Conservation (phyloP, 106 monocot species). For the Apostasia shenzhenica region DNA sequence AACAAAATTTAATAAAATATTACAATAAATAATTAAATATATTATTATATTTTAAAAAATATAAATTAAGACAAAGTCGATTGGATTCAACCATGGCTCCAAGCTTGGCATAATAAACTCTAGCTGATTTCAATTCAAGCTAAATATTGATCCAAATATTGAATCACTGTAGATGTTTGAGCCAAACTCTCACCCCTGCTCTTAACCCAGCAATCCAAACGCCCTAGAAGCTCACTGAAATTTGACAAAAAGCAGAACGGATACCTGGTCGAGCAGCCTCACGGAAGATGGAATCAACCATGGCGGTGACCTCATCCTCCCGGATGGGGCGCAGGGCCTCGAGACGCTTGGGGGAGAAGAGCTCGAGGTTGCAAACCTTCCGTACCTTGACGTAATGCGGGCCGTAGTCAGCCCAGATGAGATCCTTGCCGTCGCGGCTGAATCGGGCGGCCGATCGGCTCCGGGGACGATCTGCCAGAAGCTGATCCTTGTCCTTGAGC, state of each 20-base stretch:
- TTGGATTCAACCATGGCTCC: too few relatives aligned
- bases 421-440: slow-evolving; percentile 72
- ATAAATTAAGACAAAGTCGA: too few relatives aligned
- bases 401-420: slow-evolving; percentile 95
- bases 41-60: too few relatives aligned
- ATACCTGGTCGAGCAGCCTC: slow-evolving; percentile 44
- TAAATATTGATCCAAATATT: too few relatives aligned
- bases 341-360: slow-evolving; percentile 73
- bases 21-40: too few relatives aligned
- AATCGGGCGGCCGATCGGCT: slow-evolving; percentile 67
- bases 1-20: too few relatives aligned
- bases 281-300: slow-evolving; percentile 72
- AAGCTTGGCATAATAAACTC: too few relatives aligned
- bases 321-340: slow-evolving; percentile 77
- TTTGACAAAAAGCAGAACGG: background rate
- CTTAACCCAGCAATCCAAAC: too few relatives aligned
- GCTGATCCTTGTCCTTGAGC: slow-evolving; percentile 86
- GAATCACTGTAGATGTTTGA: too few relatives aligned
- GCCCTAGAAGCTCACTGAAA: too few relatives aligned
- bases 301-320: slow-evolving; percentile 97
- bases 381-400: slow-evolving; percentile 95
- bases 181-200: background rate
- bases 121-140: too few relatives aligned
- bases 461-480: slow-evolving; percentile 64
- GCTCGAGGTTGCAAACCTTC: slow-evolving; percentile 86